phyloP scores from a whole-genome alignment of 2,329 filamentous ascomycete species.

The Microcyclosporella mali region DNA sequence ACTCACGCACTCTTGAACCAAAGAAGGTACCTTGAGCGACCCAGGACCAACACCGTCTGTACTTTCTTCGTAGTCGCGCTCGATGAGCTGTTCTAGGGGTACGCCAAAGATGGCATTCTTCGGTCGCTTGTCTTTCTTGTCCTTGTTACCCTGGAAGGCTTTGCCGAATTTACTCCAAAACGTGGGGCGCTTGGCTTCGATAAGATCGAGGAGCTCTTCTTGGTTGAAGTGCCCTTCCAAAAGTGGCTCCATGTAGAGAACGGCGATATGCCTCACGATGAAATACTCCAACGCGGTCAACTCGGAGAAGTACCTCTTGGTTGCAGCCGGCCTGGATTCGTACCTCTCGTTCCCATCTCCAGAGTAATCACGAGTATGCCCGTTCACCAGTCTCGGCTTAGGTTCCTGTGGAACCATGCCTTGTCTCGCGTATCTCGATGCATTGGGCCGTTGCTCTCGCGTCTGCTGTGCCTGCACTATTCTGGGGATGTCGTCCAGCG shows the following conservation, averaged over 20 bases:
- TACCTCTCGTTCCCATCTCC: slow-evolving; percentile 47
- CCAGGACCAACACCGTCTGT: slow-evolving; percentile 93
- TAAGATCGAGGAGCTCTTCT: slow-evolving; percentile 84
- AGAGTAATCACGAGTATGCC: slow-evolving; percentile 63
- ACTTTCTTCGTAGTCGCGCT: slow-evolving; percentile 93
- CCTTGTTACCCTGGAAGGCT: slow-evolving; percentile 54
- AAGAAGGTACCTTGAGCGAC: slow-evolving; percentile 79
- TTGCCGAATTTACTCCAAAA: slow-evolving; percentile 99
- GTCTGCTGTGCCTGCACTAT: slow-evolving; percentile 95
- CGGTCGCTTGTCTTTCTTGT: slow-evolving; percentile 72
- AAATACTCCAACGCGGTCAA: slow-evolving; percentile 94
- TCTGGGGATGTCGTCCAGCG: slow-evolving; percentile 89
- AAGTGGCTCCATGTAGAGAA: slow-evolving; percentile 89
- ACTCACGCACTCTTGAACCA: slow-evolving; percentile 89
- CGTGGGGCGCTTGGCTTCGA: slow-evolving; percentile 85
- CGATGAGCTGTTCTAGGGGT: slow-evolving; percentile 78
- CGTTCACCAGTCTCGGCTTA: slow-evolving; percentile 61
- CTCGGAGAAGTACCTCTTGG: slow-evolving; percentile 90
- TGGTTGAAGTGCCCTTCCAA: slow-evolving; percentile 86
- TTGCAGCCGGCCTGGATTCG: slow-evolving; percentile 26
- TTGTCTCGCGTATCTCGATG: slow-evolving; percentile 67
- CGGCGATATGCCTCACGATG: slow-evolving; percentile 90
- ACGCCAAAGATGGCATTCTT: slow-evolving; percentile 95
- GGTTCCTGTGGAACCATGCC: slow-evolving; percentile 62
- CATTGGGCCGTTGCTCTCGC: slow-evolving; percentile 77